These are phyloP conservation scores for Globisporangium middletonii DNA, from an alignment of 352 stramenopile genomes.

Conservation along the genomic window DNA sequence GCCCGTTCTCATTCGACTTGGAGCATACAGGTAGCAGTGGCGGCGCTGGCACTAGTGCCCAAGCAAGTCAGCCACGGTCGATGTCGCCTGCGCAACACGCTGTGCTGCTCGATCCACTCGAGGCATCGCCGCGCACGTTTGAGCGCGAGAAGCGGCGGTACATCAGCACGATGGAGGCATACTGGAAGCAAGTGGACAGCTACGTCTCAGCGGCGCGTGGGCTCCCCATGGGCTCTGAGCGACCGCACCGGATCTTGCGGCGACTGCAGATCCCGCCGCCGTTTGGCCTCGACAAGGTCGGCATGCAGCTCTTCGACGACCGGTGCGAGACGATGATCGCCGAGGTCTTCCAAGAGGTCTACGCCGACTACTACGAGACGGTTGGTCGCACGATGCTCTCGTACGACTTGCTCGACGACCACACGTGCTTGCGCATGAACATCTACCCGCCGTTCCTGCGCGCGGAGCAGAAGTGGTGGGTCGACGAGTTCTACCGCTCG, in stretches of 20 bases:
- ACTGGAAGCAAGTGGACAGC: conserved; percentile 74
- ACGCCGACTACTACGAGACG: conserved; percentile 71
- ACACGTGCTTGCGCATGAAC: conserved; percentile 56
- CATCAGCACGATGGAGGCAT: conserved; percentile 76
- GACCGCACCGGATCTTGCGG: conserved; percentile 54
- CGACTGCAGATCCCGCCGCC: conserved; percentile 67
- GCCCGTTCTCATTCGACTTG: conserved; percentile 38
- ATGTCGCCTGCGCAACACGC: conserved; percentile 15
- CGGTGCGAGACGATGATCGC: conserved; percentile 64
- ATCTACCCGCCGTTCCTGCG: conserved; percentile 81
- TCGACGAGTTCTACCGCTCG: conserved; percentile 64
- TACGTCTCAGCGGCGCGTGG: conserved; percentile 43
- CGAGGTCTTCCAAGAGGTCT: conserved; percentile 72
- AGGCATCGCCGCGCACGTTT: conserved; percentile 61
- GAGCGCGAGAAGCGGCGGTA: conserved; percentile 74
- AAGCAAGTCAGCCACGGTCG: neutral
- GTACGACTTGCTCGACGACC: conserved; percentile 84
- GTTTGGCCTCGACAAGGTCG: conserved; percentile 29
- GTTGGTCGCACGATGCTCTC: conserved; percentile 79
- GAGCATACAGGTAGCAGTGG: conserved; percentile 5
- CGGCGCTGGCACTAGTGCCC: neutral
- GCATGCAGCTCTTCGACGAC: conserved; percentile 49
- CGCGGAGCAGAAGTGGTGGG: conserved; percentile 84
- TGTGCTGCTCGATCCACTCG: conserved; percentile 39
- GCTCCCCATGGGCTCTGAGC: conserved; percentile 58